A percentile compares a stretch with the other conserved stretches of the same genome.
phyloP scores from a whole-genome alignment of 106 monocot genomes.

The Dendrobium catenatum region DNA sequence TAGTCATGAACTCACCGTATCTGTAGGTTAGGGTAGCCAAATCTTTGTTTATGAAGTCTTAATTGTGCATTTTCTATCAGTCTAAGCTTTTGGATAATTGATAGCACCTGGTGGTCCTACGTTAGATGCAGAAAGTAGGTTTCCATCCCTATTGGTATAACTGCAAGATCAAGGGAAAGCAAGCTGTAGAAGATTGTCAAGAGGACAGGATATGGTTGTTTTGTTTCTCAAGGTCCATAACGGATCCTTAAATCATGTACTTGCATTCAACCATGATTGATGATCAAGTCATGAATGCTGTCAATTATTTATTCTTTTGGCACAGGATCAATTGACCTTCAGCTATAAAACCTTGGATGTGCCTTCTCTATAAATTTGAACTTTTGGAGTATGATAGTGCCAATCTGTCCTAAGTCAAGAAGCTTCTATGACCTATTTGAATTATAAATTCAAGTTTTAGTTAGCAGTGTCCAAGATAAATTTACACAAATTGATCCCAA shows the following conservation, averaged over 20 bases:
- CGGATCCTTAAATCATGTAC: neutral
- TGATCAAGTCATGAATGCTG: neutral
- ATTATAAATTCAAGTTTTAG: no score
- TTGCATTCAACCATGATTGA: neutral
- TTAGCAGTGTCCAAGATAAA: neutral
- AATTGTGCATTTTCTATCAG: no score
- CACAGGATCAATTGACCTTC: no score
- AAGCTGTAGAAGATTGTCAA: no score
- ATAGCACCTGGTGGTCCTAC: neutral
- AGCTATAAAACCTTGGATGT: neutral
- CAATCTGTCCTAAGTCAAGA: neutral
- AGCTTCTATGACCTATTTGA: no score
- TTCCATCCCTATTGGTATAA: neutral
- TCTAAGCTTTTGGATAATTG: neutral
- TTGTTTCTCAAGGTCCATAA: neutral
- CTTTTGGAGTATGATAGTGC: neutral
- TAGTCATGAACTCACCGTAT: no score
- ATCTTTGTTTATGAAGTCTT: no score
- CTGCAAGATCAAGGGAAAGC: neutral
- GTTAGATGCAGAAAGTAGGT: neutral
- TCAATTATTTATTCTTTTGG: neutral
- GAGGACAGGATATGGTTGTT: no score
- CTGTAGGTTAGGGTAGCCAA: no score
- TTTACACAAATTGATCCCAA: neutral
- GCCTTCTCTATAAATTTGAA: no score